Evolutionary conservation across 768 basidiomycete species (phyloP).

Genomic region (Baorangia bicolor): DNA sequence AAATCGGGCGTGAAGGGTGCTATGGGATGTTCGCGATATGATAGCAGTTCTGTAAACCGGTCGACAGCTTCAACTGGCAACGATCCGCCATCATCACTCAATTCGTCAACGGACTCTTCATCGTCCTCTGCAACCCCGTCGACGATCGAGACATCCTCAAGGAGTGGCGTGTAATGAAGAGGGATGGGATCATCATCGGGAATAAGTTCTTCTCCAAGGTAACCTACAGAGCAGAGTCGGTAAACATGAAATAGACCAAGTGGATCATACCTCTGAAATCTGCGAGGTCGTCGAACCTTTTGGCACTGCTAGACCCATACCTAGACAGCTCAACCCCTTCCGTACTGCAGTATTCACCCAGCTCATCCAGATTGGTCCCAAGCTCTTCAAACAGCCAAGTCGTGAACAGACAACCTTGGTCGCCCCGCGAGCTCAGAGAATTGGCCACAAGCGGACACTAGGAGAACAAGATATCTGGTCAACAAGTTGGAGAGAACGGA

Average conservation of each 20-base stretch:
- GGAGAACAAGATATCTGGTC: slow-evolving; percentile 66
- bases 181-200: slow-evolving; percentile 56
- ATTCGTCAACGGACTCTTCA: slow-evolving; percentile 31
- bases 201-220: slow-evolving; percentile 57
- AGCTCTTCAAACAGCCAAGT: slow-evolving; percentile 67
- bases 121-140: slow-evolving; percentile 32
- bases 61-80: slow-evolving; percentile 21
- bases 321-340: slow-evolving; percentile 70
- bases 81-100: slow-evolving; percentile 7
- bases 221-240: slow-evolving; percentile 44
- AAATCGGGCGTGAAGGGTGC: slow-evolving; percentile 30
- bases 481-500: slow-evolving; percentile 73
- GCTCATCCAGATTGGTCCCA: slow-evolving; percentile 68
- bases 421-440: slow-evolving; percentile 79
- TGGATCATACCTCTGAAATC: slow-evolving; percentile 65
- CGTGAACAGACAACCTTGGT: slow-evolving; percentile 51
- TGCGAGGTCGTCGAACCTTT: slow-evolving; percentile 68
- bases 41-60: slow-evolving; percentile 18
- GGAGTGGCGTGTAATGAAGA: slow-evolving; percentile 45
- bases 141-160: slow-evolving; percentile 17
- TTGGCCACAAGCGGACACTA: slow-evolving; percentile 65
- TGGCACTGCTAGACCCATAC: slow-evolving; percentile 61
- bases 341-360: slow-evolving; percentile 58
- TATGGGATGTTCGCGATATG: slow-evolving; percentile 36
- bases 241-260: slow-evolving; percentile 1